Evolutionary conservation across 2,329 filamentous ascomycete species (phyloP), one percentile per base, ranked within the genome.

Genomic region (Colletotrichum musae): DNA sequence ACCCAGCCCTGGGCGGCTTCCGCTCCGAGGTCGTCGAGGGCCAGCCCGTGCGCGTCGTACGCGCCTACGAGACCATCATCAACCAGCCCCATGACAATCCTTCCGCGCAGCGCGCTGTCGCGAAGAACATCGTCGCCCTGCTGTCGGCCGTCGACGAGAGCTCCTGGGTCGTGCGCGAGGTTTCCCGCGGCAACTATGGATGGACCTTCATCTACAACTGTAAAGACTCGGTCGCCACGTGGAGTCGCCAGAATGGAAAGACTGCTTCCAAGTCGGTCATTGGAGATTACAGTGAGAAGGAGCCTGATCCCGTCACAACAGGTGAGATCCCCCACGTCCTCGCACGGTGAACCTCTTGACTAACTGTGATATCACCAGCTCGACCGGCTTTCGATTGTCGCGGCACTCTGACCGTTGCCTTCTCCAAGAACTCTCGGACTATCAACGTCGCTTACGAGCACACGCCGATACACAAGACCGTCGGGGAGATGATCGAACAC

Each of bases 371-470:
- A 43, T 36, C n/a, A 32, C 16, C 70, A 88, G 86, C 78, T 32
- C 86, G 88, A 15, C 88, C 88, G 59, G 88, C 88, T 0, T 90
- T 89, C 71, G 87, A 90, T 72, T 90, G 88, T 68, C 82, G 85
- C 45, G 88, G 88, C 18, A 80, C 80, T 0, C 75, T 89, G 18
- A 81, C 77, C 2, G 81, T 90, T 51, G 75, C 81, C 1, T 89
- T 90, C 71, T 81, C 83, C 6, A 84, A 83, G 63, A 80, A 79
- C 26, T 82, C 78, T 36, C 83, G 84, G 39, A 77, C 80, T 9
- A 84, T 90, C 47, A 80, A 83, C 12, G 79, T 89, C 62, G 86
- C 85, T 66, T 89, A 89, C 72, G 83, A 86, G 39, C 88, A 90
- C 72, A 87, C 84, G 0, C 85, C 84, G 4, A 73, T 89, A n/a